phyloP scores from a whole-genome alignment of 1,139 yeast species.

The Protomyces inundatus region DNA sequence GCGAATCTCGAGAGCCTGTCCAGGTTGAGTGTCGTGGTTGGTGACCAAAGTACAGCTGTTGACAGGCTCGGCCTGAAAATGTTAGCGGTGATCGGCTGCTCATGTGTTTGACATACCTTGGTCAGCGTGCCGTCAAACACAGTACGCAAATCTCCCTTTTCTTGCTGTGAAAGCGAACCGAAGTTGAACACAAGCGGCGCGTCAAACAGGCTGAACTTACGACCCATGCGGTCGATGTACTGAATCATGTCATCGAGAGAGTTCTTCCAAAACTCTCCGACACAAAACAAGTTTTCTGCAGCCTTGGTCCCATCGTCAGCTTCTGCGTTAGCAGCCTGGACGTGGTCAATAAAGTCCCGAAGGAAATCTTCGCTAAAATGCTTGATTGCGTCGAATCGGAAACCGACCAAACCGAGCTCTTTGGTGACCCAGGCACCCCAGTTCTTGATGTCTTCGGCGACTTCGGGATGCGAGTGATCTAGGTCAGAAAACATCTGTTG shows the following conservation, averaged over 20 bases:
- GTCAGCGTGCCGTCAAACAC: conserved; percentile 30
- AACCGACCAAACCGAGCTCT: conserved; percentile 21
- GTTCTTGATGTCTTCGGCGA: conserved; percentile 29
- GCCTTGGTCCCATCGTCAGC: conserved; percentile 9
- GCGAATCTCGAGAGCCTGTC: conserved; percentile 32
- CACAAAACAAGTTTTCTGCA: conserved; percentile 30
- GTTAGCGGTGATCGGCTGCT: conserved; percentile 13
- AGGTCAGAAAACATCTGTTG: conserved; percentile 32
- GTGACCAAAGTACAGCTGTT: conserved; percentile 31
- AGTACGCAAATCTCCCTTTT: conserved; percentile 29
- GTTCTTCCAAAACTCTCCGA: conserved; percentile 33
- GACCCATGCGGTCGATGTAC: conserved; percentile 31
- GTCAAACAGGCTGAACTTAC: conserved; percentile 31
- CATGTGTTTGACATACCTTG: neutral
- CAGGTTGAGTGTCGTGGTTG: conserved; percentile 33
- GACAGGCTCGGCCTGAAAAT: conserved; percentile 30
- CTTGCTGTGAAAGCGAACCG: conserved; percentile 30
- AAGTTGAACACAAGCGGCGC: conserved; percentile 32
- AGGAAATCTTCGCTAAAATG: conserved; percentile 32
- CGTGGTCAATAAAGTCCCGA: conserved; percentile 27
- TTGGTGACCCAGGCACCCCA: conserved; percentile 33
- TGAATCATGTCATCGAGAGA: conserved; percentile 29
- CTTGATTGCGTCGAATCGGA: conserved; percentile 23
- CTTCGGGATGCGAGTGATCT: conserved; percentile 32
- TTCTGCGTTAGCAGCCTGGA: conserved; percentile 11